Evolutionary conservation across 2,329 filamentous ascomycete species (phyloP).

Genomic region (Fusarium sp.): DNA sequence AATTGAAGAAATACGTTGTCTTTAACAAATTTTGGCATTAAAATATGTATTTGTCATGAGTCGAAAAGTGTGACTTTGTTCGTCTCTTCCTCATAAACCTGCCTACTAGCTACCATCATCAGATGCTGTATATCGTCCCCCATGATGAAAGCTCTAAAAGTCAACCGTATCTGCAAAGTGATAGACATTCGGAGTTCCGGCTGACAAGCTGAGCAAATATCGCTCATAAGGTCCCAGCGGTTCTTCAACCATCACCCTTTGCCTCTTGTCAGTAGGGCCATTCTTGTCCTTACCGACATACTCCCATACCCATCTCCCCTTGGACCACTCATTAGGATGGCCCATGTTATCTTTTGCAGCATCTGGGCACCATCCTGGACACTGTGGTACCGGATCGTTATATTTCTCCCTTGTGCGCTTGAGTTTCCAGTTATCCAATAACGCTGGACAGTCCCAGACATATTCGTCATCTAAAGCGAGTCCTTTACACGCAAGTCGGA

Average conservation of each 20-base stretch:
- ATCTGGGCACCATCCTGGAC: conserved; percentile 49
- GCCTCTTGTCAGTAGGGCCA: conserved; percentile 54
- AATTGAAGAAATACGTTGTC: neutral
- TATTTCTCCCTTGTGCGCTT: conserved; percentile 49
- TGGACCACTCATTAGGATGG: conserved; percentile 41
- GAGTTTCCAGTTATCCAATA: conserved; percentile 58
- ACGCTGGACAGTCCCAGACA: conserved; percentile 59
- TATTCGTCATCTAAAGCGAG: conserved; percentile 61
- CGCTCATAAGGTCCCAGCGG: conserved; percentile 64
- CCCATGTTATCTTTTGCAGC: conserved; percentile 39
- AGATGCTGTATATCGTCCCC: neutral
- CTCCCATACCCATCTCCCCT: conserved; percentile 64
- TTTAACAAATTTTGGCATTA: neutral
- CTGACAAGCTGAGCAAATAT: conserved; percentile 58
- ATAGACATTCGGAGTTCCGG: conserved; percentile 57
- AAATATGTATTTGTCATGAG: neutral
- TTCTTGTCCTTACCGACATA: conserved; percentile 58
- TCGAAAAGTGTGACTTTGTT: neutral
- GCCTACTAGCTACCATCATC: neutral
- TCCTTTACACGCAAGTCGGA: conserved; percentile 63
- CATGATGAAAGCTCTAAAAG: neutral
- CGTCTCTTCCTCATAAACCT: neutral
- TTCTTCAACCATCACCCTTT: conserved; percentile 63
- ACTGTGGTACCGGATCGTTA: conserved; percentile 50
- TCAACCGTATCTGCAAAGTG: conserved; percentile 52